Evolutionary conservation across 23 red algal species (phyloP), one percentile per base, ranked within the genome.

Genomic region (Chondrus crispus): DNA sequence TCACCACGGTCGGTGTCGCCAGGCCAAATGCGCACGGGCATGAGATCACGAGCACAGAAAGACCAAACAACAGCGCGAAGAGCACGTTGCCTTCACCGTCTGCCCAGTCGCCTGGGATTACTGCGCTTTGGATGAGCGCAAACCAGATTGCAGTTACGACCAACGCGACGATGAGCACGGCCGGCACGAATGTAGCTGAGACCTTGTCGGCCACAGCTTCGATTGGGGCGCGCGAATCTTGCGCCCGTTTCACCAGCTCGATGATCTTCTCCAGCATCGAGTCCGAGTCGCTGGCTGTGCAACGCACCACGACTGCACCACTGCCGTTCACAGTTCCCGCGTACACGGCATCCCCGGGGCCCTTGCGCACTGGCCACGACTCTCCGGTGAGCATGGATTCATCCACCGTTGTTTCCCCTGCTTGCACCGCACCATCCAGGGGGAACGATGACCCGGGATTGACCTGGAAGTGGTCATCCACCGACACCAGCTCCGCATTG

Each of bases 21-120:
- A 96, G 90, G 24, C 94, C 94, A 19, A 96, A 78, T 40, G 94
- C 90, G 50, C 94, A 96, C 11, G 94, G 94, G 46, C 94, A 96
- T 11, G 94, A 86, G 37, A 96, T 89, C 26, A 93, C 77, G 47
- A 96, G 68, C 73, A 91, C 87, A 39, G 94, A 74, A 2, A 96
- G 33, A 1, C 68, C 58, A 74, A 93, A 96, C 1, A 93, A 38
- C 5, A 95, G 68, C 36, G 57, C 82, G 39, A 95, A 95, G 5
- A 84, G 51, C 1, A 95, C 55, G 4, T 80, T 60, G 32, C 68
- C 80, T 62, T 85, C 38, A 39, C 41, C 22, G 2, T n/a, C 36
- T 2, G 68, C 68, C 80, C 88, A 95, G 28, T 32, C 3, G 18
- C 36, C 44, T 2, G 93, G 86, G 5, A 95, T 54, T 38, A 30